Evolutionary conservation across 345 rosid species (phyloP).

Genomic region (Bretschneidera sinensis): DNA sequence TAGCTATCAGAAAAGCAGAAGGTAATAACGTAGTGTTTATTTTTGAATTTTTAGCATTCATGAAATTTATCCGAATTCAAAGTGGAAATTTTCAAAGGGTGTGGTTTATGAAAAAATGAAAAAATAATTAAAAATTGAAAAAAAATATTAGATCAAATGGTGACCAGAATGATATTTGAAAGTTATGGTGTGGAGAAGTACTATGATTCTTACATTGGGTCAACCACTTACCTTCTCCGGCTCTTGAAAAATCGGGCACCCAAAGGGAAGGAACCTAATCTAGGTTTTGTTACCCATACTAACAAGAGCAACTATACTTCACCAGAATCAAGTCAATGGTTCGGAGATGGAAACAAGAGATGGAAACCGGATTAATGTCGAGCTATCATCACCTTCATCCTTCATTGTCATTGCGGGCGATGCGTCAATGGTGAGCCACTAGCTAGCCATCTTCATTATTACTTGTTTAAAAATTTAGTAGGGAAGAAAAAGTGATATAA

Average conservation of each 20-base stretch:
- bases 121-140: too few relatives aligned
- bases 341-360: constrained; percentile 42
- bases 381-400: constrained; percentile 45
- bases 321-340: constrained; percentile 50
- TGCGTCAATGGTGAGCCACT: constrained; percentile 47
- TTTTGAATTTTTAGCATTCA: too few relatives aligned
- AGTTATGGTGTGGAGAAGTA: constrained; percentile 38
- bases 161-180: constrained; percentile 51
- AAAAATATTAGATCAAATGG: constrained; percentile 36
- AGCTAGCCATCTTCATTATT: too few relatives aligned
- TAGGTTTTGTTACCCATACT: constrained; percentile 39
- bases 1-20: too few relatives aligned
- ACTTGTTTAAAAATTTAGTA: too few relatives aligned
- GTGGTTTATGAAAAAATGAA: too few relatives aligned
- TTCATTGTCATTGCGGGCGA: constrained; percentile 59
- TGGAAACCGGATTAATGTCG: constrained; percentile 39
- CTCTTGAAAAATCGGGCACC: constrained; percentile 41
- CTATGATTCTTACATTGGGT: constrained; percentile 26
- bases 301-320: constrained; percentile 60
- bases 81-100: too few relatives aligned
- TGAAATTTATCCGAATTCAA: too few relatives aligned
- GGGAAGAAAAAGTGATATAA: too few relatives aligned
- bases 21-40: too few relatives aligned
- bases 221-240: constrained; percentile 40
- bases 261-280: constrained; percentile 19